phyloP scores from a whole-genome alignment of 208 protist genomes.

The Wallacemonas rigidus region DNA sequence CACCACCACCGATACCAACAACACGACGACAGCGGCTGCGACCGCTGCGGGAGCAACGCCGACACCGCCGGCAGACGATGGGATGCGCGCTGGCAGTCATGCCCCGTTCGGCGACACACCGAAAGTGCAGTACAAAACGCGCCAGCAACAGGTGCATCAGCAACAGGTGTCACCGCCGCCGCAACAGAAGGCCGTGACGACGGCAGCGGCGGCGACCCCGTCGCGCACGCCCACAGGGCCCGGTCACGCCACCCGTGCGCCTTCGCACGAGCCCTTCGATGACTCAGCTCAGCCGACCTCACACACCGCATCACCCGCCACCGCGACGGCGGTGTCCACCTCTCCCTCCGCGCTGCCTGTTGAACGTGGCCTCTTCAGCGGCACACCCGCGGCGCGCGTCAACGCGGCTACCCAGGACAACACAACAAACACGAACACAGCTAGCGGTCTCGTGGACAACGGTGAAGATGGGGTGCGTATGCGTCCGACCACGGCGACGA shows the following conservation, averaged over 20 bases:
- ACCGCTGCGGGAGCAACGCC: slow-evolving; percentile 4
- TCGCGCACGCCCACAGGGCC: slow-evolving; percentile 13
- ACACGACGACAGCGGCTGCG: background rate
- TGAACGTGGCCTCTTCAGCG: background rate
- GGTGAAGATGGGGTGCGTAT: background rate
- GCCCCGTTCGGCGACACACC: slow-evolving; percentile 21
- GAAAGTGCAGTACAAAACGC: slow-evolving; percentile 7
- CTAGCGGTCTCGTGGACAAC: too few species aligned
- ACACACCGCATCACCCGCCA: background rate
- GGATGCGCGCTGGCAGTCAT: background rate
- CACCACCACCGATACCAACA: too few species aligned
- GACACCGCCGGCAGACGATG: slow-evolving; percentile 2
- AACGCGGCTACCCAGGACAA: too few species aligned
- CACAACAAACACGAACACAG: too few species aligned
- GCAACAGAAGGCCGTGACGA: background rate
- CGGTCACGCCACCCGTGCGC: slow-evolving; percentile 6
- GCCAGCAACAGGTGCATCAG: slow-evolving; percentile 13
- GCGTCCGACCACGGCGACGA: slow-evolving; percentile 14
- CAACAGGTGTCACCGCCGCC: background rate
- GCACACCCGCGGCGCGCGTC: background rate
- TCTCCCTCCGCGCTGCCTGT: slow-evolving; percentile 2
- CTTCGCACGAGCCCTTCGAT: slow-evolving; percentile 31
- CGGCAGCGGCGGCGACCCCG: background rate
- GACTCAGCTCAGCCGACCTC: slow-evolving; percentile 13
- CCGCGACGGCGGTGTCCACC: background rate